Conservation (phyloP, 345 rosid species). For the Alliaria petiolata region DNA sequence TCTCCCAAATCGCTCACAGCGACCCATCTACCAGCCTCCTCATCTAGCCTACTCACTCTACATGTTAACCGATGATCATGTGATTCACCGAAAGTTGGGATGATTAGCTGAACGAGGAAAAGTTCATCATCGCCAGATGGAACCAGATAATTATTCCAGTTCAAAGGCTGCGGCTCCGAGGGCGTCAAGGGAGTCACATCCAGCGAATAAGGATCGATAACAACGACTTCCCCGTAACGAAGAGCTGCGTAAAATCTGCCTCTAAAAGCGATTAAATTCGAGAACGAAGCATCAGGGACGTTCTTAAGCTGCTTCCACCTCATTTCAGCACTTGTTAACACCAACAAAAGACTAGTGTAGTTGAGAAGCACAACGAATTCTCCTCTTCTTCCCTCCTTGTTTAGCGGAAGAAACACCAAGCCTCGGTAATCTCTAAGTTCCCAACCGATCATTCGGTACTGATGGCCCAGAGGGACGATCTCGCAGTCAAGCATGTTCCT, state of each 20-base stretch:
- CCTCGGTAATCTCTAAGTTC: background rate
- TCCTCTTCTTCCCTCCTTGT: background rate
- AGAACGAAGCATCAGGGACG: background rate
- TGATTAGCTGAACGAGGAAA: background rate
- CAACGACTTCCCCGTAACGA: background rate
- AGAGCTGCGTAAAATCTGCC: background rate
- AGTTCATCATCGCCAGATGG: constrained; percentile 1
- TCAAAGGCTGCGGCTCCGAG: background rate
- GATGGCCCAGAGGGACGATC: background rate
- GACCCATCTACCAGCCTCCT: background rate
- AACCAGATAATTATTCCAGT: background rate
- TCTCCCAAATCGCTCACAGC: background rate
- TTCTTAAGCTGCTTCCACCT: background rate
- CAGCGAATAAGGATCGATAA: background rate
- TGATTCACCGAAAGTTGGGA: background rate
- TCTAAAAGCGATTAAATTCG: background rate
- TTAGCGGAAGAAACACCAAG: background rate
- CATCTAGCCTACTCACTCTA: constrained; percentile 7
- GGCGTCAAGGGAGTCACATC: background rate
- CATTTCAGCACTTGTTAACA: constrained; percentile 12
- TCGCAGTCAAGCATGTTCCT: background rate
- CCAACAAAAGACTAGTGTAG: background rate
- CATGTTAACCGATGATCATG: background rate
- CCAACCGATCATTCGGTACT: background rate
- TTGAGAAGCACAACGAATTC: background rate